phyloP scores from a whole-genome alignment of 352 stramenopile genomes.

The Thalassiosira exigua region DNA sequence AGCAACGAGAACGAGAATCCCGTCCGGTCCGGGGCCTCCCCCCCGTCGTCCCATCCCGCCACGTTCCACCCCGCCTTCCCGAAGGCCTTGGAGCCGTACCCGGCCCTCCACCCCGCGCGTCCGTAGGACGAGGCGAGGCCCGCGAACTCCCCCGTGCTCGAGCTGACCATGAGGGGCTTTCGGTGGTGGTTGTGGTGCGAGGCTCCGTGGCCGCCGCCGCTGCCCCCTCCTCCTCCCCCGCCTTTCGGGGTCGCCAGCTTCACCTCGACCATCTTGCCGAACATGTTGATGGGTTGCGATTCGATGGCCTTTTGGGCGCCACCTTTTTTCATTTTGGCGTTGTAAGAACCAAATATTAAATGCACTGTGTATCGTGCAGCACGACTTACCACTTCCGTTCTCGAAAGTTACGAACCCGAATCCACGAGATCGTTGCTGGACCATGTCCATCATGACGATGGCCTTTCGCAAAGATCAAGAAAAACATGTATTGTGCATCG shows the following conservation, averaged over 20 bases:
- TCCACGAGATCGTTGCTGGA: conserved; percentile 41
- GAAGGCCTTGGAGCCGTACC: conserved; percentile 83
- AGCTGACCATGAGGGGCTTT: conserved; percentile 59
- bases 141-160: conserved; percentile 73
- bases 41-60: conserved; percentile 73
- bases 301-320: conserved; percentile 77
- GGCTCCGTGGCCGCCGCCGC: conserved; percentile 6
- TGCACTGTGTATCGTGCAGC: too few relatives aligned
- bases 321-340: too few relatives aligned
- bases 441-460: conserved; percentile 65
- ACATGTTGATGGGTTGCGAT: conserved; percentile 75
- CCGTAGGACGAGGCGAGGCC: conserved; percentile 79
- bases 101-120: conserved; percentile 77
- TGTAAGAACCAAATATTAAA: too few relatives aligned
- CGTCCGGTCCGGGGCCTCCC: conserved; percentile 54
- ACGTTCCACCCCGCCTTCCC: conserved; percentile 78
- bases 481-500: conserved; percentile 13
- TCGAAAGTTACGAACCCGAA: conserved; percentile 66
- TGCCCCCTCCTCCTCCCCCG: conserved; percentile 45
- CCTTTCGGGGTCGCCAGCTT: conserved; percentile 82
- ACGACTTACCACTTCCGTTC: conserved; percentile 67
- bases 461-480: conserved; percentile 21
- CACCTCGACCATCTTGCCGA: conserved; percentile 77
- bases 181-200: conserved; percentile 53
- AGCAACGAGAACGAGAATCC: conserved; percentile 77